phyloP scores from a whole-genome alignment of 2,329 filamentous ascomycete genomes.

The Colletotrichum gloeosporioides region DNA sequence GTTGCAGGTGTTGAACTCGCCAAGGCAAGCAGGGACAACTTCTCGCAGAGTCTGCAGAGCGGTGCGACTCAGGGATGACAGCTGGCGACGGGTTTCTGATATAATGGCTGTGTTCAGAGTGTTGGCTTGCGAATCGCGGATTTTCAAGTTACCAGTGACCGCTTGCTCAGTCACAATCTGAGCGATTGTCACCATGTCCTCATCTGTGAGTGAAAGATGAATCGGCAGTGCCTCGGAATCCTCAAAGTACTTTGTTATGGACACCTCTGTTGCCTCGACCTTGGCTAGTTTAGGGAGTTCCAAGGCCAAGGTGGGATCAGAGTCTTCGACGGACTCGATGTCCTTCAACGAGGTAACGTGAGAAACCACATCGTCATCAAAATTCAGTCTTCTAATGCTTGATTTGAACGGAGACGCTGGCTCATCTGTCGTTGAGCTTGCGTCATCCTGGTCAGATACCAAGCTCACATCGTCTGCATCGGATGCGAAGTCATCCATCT shows the following conservation, averaged over 20 bases:
- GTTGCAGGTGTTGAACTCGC: conserved; percentile 27
- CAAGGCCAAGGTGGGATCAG: conserved; percentile 50
- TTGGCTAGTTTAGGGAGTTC: conserved; percentile 56
- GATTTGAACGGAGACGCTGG: conserved; percentile 56
- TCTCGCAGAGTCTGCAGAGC: conserved; percentile 55
- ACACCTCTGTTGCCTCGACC: conserved; percentile 52
- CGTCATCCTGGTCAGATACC: conserved; percentile 62
- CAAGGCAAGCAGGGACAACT: conserved; percentile 50
- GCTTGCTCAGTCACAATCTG: conserved; percentile 77
- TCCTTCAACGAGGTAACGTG: conserved; percentile 58
- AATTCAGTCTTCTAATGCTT: conserved; percentile 43
- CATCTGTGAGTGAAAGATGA: conserved; percentile 54
- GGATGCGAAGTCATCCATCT: conserved; percentile 43
- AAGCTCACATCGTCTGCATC: conserved; percentile 56
- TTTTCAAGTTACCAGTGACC: conserved; percentile 48
- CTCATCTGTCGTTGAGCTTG: conserved; percentile 55
- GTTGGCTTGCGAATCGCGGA: conserved; percentile 16
- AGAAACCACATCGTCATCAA: conserved; percentile 60
- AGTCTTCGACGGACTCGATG: conserved; percentile 49
- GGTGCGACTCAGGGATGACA: conserved; percentile 48
- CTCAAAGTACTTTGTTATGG: conserved; percentile 61
- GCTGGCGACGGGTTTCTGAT: conserved; percentile 42
- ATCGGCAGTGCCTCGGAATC: conserved; percentile 60
- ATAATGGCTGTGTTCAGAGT: conserved; percentile 25
- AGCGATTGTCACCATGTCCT: conserved; percentile 69